Base-by-base conservation (phyloP, 805 yeast genomes). In the Maudiozyma saulgeensis region DNA sequence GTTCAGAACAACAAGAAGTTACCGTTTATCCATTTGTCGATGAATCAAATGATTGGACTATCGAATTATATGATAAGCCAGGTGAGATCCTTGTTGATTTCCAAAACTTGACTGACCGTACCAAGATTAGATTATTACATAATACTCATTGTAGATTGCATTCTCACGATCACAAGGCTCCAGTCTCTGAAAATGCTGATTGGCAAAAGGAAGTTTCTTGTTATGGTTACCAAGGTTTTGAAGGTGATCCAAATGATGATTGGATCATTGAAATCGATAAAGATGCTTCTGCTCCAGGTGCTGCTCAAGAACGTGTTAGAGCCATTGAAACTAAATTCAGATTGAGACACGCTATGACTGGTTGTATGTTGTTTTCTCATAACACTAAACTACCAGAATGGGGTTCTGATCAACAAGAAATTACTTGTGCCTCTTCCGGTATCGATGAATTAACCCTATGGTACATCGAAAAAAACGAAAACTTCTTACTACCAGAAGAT, bases 331-430 rank as follows among this genome's bases (percentile, higher is more conserved):
- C 91, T 26, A 74, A 83, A 42, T 82, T 86, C 70, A 76, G 87
- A 70, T 73, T 86, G 55, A 78, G 76, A 65, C 95, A 86, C 60
- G 90, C 89, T 43, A 82, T 84, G 87, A 74, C 85, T 40, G 90
- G 90, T 50, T 77, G 87, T 68, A 81, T 80, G 61, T 69, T 86
- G 59, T 86, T 84, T 65, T 82, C 93, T 21, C 84, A 80, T 56
- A 81, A 77, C 49, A 78, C 76, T 11, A 83, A 82, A 62, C 73
- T 86, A 60, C 93, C 93, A 54, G 78, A 77, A 46, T 83, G 90
- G 87, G 95, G 85, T 1, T 83, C 80, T 56, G 84, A 81, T 53
- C 95, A 86, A 67, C 90, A 83, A 66, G 95, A 86, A 70, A 93
- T 86, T 47, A 79, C 91, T 4, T 77, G 90, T 70, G 89, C 95